These are phyloP conservation scores for Obelidium mucronatum DNA, from an alignment of 192 early-diverging fungal species.

Conservation along the genomic window DNA sequence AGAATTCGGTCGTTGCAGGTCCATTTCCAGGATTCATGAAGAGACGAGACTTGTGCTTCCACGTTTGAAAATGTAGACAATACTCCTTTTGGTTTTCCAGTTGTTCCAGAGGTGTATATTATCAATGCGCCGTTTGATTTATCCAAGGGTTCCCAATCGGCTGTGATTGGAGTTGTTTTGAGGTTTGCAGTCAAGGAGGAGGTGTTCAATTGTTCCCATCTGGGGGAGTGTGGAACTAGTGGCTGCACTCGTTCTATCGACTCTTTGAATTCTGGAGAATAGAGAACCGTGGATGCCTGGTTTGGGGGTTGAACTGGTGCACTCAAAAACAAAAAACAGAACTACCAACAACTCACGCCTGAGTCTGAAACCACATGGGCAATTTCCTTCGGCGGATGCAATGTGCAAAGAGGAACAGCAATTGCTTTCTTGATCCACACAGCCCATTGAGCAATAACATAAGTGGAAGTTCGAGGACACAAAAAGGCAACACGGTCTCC, in stretches of 20 bases:
- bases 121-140: constrained; percentile 57
- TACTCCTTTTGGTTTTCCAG: constrained; percentile 78
- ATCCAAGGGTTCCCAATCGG: neutral
- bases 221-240: too few relatives aligned
- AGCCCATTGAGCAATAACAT: constrained; percentile 41
- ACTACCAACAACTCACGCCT: constrained; percentile 61
- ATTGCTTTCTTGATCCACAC: constrained; percentile 80
- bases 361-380: constrained; percentile 78
- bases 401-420: constrained; percentile 79
- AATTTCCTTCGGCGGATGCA: constrained; percentile 79
- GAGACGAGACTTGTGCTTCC: constrained; percentile 67
- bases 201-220: too few relatives aligned
- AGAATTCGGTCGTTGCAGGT: constrained; percentile 70
- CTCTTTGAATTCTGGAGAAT: constrained; percentile 43
- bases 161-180: too few relatives aligned
- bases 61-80: constrained; percentile 82
- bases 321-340: too few relatives aligned
- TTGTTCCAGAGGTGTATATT: constrained; percentile 88
- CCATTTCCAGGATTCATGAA: constrained; percentile 79
- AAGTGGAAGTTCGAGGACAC: constrained; percentile 38
- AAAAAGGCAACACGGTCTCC: constrained; percentile 45
- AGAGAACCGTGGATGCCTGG: too few relatives aligned
- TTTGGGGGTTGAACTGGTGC: too few relatives aligned
- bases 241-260: neutral
- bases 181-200: too few relatives aligned